phyloP scores from a whole-genome alignment of 2,329 filamentous ascomycete species.

The Akanthomyces dipterigenus region DNA sequence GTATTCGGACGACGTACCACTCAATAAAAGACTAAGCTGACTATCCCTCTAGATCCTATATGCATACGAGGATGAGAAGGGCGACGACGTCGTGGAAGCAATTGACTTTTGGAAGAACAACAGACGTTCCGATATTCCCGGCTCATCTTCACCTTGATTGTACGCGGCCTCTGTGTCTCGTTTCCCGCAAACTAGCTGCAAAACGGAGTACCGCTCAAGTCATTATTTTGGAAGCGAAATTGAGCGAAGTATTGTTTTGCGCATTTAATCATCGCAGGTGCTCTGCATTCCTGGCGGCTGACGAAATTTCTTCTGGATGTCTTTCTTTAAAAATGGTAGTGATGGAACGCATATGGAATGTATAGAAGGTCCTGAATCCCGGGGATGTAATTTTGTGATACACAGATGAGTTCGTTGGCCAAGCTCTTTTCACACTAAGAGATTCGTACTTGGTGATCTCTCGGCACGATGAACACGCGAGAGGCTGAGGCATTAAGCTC shows the following conservation, averaged over 20 bases:
- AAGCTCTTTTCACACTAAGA: not conserved
- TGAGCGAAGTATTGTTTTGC: conserved; percentile 8
- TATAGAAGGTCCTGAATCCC: not conserved
- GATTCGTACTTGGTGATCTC: not conserved
- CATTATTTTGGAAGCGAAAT: conserved; percentile 5
- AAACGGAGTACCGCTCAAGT: not conserved
- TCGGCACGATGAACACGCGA: too few species aligned
- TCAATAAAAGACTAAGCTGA: conserved; percentile 12
- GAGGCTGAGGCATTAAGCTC: too few species aligned
- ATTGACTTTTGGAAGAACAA: conserved; percentile 90
- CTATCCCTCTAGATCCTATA: conserved; percentile 71
- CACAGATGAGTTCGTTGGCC: not conserved
- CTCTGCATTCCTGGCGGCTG: not conserved
- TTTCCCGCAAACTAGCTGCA: not conserved
- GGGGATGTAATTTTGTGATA: not conserved
- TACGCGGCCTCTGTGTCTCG: not conserved
- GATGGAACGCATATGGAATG: not conserved
- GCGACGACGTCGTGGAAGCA: conserved; percentile 88
- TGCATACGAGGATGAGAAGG: conserved; percentile 91
- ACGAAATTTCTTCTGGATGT: not conserved
- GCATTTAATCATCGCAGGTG: not conserved
- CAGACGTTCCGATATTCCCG: conserved; percentile 39
- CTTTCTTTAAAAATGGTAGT: not conserved
- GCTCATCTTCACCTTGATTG: conserved; percentile 15
- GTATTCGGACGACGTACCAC: conserved; percentile 40